Base-by-base conservation (phyloP, 139 green algal species). In the Nannochloris sp. region DNA sequence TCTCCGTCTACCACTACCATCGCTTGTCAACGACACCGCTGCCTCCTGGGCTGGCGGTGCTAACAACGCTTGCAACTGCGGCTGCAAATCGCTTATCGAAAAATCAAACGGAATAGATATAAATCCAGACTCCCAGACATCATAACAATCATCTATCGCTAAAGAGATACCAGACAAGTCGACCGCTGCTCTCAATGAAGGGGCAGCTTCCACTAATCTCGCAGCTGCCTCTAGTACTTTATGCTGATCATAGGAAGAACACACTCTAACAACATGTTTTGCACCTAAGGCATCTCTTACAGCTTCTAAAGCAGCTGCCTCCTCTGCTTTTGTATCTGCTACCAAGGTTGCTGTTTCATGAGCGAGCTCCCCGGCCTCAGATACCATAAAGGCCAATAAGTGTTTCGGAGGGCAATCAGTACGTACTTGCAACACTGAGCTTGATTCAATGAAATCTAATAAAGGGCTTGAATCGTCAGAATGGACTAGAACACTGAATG, bases 71-170 rank as follows among this genome's bases (percentile, higher is more conserved):
- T 67, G 67, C 24, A 90, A 65, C 60, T 81, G 79, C 5, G 67
- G 70, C 32, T 82, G 66, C 10, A 90, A 76, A 60, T 89, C 83
- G 4, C 65, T 54, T 6, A 88, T 9, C 1, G 48, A 44, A 61
- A 96, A 97, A 69, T 95, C 80, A 72, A 91, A 90, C 12, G 90
- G 90, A 34, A 97, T 91, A 14, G 88, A 95, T 37, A 97, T 90
- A 70, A 95, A 91, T 27, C 90, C 90, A 23, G 75, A 90, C 61
- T 91, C 89, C 89, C 90, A 96, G n/a, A 91, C 82, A 76, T 96
- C 85, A 62, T 96, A 97, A 69, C 85, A 89, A 67, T 95, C 89
- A 66, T 97, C 90, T 4, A 97, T 88, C 1, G 89, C 89, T 34
- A 97, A 78, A 6, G 69, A 74, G 8, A 61, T 47, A 9, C 35